These are phyloP conservation scores for Trichoderma simmonsii DNA, from an alignment of 2,329 filamentous ascomycete genomes.

Conservation along the genomic window DNA sequence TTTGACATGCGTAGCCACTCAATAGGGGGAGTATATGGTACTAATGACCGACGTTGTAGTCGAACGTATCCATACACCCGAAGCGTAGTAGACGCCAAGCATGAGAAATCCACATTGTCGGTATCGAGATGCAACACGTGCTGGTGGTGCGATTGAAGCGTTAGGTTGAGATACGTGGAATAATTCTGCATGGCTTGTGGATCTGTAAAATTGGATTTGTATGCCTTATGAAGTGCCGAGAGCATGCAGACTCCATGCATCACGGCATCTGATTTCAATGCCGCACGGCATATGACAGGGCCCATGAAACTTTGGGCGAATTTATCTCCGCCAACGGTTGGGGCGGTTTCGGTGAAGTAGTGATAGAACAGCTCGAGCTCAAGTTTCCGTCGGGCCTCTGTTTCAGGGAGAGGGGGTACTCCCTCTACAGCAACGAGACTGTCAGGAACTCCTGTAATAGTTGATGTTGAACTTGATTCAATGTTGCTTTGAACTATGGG, in stretches of 20 bases:
- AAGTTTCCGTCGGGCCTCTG: slow-evolving; percentile 21
- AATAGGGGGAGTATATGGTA: slow-evolving; percentile 23
- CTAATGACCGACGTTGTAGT: slow-evolving; percentile 21
- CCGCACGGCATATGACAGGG: slow-evolving; percentile 14
- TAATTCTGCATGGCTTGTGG: slow-evolving; percentile 7
- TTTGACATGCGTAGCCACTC: slow-evolving; percentile 25
- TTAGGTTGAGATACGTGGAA: slow-evolving; percentile 22
- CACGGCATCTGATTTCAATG: slow-evolving; percentile 23
- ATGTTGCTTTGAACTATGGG: not conserved
- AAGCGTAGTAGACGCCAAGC: slow-evolving; percentile 22
- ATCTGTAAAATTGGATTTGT: not conserved
- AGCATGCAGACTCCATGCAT: slow-evolving; percentile 23
- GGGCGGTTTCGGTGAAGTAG: slow-evolving; percentile 21
- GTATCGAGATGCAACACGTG: slow-evolving; percentile 20
- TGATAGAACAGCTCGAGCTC: slow-evolving; percentile 25
- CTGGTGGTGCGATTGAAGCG: slow-evolving; percentile 21
- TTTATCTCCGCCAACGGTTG: slow-evolving; percentile 20
- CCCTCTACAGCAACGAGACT: not conserved
- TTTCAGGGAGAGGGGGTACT: slow-evolving; percentile 16
- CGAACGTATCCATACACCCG: slow-evolving; percentile 22
- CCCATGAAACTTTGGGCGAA: slow-evolving; percentile 19
- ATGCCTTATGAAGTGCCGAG: slow-evolving; percentile 21
- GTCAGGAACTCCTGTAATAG: not conserved
- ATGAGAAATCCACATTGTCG: slow-evolving; percentile 22
- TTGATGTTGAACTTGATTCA: not conserved